A percentile compares a stretch with the other conserved stretches of the same genome.
Evolutionary conservation across 805 yeast genomes (phyloP).

Genomic region (Yamadazyma olivae): DNA sequence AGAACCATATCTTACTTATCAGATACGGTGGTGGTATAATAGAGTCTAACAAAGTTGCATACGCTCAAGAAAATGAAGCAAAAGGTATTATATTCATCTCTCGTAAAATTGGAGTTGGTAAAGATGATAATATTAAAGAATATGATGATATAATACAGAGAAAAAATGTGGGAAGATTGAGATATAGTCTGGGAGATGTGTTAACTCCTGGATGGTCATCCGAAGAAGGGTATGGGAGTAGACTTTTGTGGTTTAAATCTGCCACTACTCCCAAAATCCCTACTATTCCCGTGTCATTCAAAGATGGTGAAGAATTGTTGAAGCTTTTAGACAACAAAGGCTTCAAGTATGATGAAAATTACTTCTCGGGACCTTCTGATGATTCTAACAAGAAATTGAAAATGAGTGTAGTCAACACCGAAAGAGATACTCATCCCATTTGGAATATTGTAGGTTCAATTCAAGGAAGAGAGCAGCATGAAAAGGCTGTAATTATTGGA

Average conservation of each 20-base stretch:
- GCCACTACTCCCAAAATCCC: slow-evolving; percentile 67
- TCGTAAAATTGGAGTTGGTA: slow-evolving; percentile 17
- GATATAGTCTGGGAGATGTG: slow-evolving; percentile 72
- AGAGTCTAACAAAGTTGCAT: slow-evolving; percentile 33
- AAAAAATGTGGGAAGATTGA: slow-evolving; percentile 56
- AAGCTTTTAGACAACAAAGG: slow-evolving; percentile 31
- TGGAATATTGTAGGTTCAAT: slow-evolving; percentile 81
- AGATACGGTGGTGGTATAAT: slow-evolving; percentile 50
- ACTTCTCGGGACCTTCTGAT: slow-evolving; percentile 24
- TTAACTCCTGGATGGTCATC: slow-evolving; percentile 74
- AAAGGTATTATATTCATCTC: slow-evolving; percentile 67
- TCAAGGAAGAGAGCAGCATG: slow-evolving; percentile 76
- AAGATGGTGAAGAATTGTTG: slow-evolving; percentile 49
- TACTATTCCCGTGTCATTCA: slow-evolving; percentile 71
- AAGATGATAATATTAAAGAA: slow-evolving; percentile 11
- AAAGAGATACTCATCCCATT: slow-evolving; percentile 56
- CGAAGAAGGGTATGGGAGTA: slow-evolving; percentile 34
- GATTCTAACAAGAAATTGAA: slow-evolving; percentile 17
- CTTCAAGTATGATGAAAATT: slow-evolving; percentile 25
- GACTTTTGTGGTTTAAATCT: slow-evolving; percentile 45
- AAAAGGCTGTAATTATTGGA: slow-evolving; percentile 71
- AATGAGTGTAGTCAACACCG: slow-evolving; percentile 34
- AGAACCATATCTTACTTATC: slow-evolving; percentile 55
- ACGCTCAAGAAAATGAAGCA: slow-evolving; percentile 58
- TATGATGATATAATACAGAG: slow-evolving; percentile 47